Conservation (phyloP, 768 basidiomycete species). For the Nevesoporus exiguus region DNA sequence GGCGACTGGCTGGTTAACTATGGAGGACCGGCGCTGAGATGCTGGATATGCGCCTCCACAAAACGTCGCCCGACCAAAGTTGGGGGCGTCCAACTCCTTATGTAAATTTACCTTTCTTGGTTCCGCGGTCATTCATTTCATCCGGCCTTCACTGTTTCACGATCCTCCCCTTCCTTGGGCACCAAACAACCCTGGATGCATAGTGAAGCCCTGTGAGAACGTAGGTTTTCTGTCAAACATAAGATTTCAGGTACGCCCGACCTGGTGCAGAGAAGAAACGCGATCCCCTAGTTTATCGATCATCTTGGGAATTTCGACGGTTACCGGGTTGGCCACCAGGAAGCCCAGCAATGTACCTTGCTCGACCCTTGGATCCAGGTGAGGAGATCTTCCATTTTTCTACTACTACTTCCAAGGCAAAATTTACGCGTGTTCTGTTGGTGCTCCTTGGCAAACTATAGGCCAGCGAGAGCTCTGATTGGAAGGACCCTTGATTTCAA, state of each 20-base stretch:
- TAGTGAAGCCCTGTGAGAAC: background rate
- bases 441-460: background rate
- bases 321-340: too few relatives aligned
- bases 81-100: constrained; percentile 13
- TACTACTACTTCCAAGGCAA: background rate
- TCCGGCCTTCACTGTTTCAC: background rate
- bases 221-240: background rate
- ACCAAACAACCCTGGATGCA: too few relatives aligned
- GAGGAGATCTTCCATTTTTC: background rate
- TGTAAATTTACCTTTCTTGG: constrained; percentile 24
- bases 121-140: background rate
- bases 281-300: background rate
- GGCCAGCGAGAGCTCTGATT: too few relatives aligned
- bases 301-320: background rate
- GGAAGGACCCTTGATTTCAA: too few relatives aligned
- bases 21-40: constrained; percentile 6
- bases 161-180: background rate
- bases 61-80: constrained; percentile 10
- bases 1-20: constrained; percentile 6
- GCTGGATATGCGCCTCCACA: constrained; percentile 6
- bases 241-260: background rate
- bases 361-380: background rate
- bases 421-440: background rate
- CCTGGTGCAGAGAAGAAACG: too few relatives aligned
- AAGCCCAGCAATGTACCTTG: background rate